Conservation (phyloP, 495 filamentous ascomycete genomes). For the Tuber melanosporum region DNA sequence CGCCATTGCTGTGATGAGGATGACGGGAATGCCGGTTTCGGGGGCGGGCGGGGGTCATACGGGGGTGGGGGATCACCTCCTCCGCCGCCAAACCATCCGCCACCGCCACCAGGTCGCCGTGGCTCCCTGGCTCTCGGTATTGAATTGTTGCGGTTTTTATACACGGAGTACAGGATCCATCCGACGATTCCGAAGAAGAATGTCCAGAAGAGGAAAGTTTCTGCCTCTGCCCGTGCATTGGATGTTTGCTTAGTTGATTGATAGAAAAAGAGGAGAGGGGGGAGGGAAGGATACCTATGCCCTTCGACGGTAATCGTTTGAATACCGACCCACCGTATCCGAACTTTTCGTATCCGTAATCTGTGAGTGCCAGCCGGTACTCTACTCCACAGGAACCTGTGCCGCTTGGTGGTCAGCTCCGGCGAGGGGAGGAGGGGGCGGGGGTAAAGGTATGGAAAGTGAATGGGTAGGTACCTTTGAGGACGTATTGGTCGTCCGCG, state of each 20-base stretch:
- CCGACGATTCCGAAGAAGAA: slow-evolving; percentile 46
- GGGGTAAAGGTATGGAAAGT: neutral
- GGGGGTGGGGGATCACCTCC: slow-evolving; percentile 56
- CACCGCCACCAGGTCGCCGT: slow-evolving; percentile 42
- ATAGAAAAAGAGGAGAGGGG: slow-evolving; percentile 4
- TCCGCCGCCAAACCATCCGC: slow-evolving; percentile 48
- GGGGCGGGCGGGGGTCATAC: slow-evolving; percentile 46
- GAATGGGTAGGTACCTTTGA: slow-evolving; percentile 59
- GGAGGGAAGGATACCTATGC: slow-evolving; percentile 27
- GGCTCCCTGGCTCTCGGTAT: neutral
- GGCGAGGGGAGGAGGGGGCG: too few species aligned
- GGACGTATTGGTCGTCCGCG: slow-evolving; percentile 69
- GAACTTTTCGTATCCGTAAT: slow-evolving; percentile 66
- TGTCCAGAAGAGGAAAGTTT: slow-evolving; percentile 39
- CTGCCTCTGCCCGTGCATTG: slow-evolving; percentile 10
- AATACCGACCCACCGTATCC: slow-evolving; percentile 41
- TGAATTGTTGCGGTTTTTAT: slow-evolving; percentile 13
- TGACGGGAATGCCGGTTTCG: slow-evolving; percentile 30
- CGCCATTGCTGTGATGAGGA: slow-evolving; percentile 55
- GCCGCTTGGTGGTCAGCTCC: slow-evolving; percentile 7
- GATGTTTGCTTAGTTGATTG: slow-evolving; percentile 21
- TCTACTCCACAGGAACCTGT: slow-evolving; percentile 70
- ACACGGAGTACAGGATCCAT: slow-evolving; percentile 52
- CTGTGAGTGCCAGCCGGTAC: slow-evolving; percentile 75
- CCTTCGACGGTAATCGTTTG: slow-evolving; percentile 14